Base-by-base conservation (phyloP, 768 basidiomycete species). In the Mycena kentingensis region DNA sequence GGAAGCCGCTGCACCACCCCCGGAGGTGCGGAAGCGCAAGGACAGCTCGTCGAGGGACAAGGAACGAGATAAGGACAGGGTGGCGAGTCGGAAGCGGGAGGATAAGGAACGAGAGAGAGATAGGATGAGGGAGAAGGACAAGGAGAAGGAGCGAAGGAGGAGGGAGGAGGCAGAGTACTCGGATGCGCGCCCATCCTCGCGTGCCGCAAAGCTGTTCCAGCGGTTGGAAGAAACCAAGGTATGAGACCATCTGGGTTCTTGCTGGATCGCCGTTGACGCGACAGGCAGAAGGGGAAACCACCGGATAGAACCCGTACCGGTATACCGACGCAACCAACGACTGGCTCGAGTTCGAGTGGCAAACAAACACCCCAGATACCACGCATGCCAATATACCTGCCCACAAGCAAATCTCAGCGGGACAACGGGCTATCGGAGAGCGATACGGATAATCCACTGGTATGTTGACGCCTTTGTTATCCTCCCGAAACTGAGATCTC, bases 331-430 rank as follows among this genome's bases (percentile, higher is more conserved):
- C 52, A 54, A 27, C 49, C 57, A 10, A 59, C 57, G 1, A 32
- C 48, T 37, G 32, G 39, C 3, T 60, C 58, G 7, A 60, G 58
- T 38, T 60, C 58, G 21, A 60, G 58, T 31, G 58, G 58, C 37
- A 60, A 52, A 37, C 51, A 60, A 2, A 60, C 58, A 16, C 58
- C 58, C 43, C 54, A 54, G 32, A 45, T 52, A 28, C 24, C 58
- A 7, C 58, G 58, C 12, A 55, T 60, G 58, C 58, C 58, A 21
- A 54, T 60, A 3, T 55, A 60, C 34, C 58, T 60, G 35, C 58
- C 58, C 22, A 37, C 58, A 11, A 27, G 36, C 7, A 37, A 36
- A 49, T 38, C 55, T 8, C 55, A 57, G 28, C 53, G 58, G 5
- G 46, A 51, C 7, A 51, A 55, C 11, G 53, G 57, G 11, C 46